These are phyloP conservation scores for Dalbergia oliveri DNA, from an alignment of 306 rosid species.

Conservation along the genomic window DNA sequence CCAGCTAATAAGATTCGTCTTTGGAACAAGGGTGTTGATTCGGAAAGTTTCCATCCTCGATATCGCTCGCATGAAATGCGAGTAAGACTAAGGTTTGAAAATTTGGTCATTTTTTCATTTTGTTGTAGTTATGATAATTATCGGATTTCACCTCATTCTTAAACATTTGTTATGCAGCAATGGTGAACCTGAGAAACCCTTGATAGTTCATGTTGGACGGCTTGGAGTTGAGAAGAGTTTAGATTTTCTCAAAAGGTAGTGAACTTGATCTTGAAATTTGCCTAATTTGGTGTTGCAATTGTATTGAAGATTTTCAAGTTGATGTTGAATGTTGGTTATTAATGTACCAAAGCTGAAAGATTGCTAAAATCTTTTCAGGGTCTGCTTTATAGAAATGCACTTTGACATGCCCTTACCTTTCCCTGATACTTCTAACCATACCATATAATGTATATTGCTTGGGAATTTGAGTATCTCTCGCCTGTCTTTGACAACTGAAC, in stretches of 20 bases:
- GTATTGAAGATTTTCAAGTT: background rate
- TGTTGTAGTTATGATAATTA: slow-evolving; percentile 17
- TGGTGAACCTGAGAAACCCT: slow-evolving; percentile 91
- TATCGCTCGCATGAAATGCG: slow-evolving; percentile 88
- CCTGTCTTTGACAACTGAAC: slow-evolving; percentile 39
- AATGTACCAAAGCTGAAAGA: slow-evolving; percentile 16
- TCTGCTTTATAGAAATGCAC: slow-evolving; percentile 10
- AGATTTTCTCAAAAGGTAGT: slow-evolving; percentile 88
- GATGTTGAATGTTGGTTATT: slow-evolving; percentile 17
- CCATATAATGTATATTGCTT: slow-evolving; percentile 6
- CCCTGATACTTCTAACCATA: slow-evolving; percentile 21
- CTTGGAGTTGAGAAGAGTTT: slow-evolving; percentile 98
- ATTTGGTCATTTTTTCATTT: slow-evolving; percentile 19
- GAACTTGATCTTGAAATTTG: slow-evolving; percentile 35
- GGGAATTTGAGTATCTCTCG: slow-evolving; percentile 15
- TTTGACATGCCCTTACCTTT: background rate
- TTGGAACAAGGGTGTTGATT: slow-evolving; percentile 99
- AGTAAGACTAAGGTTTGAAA: slow-evolving; percentile 69
- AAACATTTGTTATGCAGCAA: slow-evolving; percentile 54
- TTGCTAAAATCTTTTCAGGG: background rate
- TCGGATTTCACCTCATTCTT: slow-evolving; percentile 42
- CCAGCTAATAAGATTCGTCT: slow-evolving; percentile 93
- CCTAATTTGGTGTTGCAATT: slow-evolving; percentile 2
- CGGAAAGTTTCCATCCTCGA: slow-evolving; percentile 86
- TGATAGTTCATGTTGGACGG: slow-evolving; percentile 95